phyloP scores from a whole-genome alignment of 2,329 filamentous ascomycete genomes.

The Aspergillus sp. region DNA sequence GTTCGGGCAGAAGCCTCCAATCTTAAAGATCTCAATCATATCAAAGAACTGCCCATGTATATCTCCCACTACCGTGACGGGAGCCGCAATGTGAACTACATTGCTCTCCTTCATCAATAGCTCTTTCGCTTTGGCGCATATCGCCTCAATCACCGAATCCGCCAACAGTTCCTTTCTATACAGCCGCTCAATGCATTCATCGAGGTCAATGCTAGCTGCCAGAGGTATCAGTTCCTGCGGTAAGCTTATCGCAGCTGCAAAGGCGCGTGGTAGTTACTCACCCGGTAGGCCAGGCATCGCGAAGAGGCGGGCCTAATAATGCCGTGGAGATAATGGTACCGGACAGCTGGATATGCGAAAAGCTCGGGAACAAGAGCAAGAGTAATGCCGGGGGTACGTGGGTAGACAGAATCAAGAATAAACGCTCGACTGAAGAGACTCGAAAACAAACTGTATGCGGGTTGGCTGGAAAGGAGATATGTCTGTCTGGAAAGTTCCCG shows the following conservation, averaged over 20 bases:
- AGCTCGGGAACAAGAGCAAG: not conserved
- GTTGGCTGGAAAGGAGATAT: slow-evolving; percentile 25
- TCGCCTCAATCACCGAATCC: slow-evolving; percentile 97
- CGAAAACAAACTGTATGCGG: slow-evolving; percentile 16
- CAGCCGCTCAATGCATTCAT: slow-evolving; percentile 95
- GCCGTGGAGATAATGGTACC: slow-evolving; percentile 15
- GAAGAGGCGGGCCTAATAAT: slow-evolving; percentile 17
- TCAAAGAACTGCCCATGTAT: slow-evolving; percentile 99
- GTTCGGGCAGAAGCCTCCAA: slow-evolving; percentile 94
- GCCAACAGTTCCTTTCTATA: slow-evolving; percentile 97
- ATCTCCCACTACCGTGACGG: slow-evolving; percentile 95
- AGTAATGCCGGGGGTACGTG: not conserved
- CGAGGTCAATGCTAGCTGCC: slow-evolving; percentile 90
- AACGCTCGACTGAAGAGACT: slow-evolving; percentile 1
- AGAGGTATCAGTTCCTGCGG: slow-evolving; percentile 18
- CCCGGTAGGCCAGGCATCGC: slow-evolving; percentile 52
- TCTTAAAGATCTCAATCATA: slow-evolving; percentile 98
- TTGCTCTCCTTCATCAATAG: slow-evolving; percentile 99
- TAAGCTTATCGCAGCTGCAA: not conserved
- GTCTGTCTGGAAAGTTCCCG: slow-evolving; percentile 29
- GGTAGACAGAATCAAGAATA: slow-evolving; percentile 12
- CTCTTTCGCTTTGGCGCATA: slow-evolving; percentile 99
- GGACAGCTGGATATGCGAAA: slow-evolving; percentile 6
- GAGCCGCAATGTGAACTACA: slow-evolving; percentile 93
- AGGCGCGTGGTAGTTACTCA: slow-evolving; percentile 29